phyloP scores from a whole-genome alignment of 139 green algal species.

The Closterium sp. region DNA sequence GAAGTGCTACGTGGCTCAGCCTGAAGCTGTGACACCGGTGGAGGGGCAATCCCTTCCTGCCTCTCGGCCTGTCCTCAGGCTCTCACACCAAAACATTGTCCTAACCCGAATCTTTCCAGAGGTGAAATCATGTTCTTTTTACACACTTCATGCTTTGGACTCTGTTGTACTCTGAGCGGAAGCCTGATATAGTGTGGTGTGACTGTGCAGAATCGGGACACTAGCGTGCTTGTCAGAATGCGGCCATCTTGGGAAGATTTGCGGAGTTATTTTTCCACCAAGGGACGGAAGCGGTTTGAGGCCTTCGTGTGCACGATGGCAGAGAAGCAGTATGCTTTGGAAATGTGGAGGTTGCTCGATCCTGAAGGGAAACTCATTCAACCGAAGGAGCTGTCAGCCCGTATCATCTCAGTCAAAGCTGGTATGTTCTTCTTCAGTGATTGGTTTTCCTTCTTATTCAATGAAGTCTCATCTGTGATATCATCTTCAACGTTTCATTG shows the following conservation, averaged over 20 bases:
- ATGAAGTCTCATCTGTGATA: not conserved
- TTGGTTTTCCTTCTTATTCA: not conserved
- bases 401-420: constrained; percentile 39
- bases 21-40: constrained; percentile 5
- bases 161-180: not conserved
- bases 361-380: constrained; percentile 35
- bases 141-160: not conserved
- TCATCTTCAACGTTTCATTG: not conserved
- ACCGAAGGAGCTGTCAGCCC: constrained; percentile 4
- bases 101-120: constrained; percentile 39
- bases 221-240: constrained; percentile 41
- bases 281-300: constrained; percentile 48
- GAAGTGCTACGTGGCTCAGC: constrained; percentile 8
- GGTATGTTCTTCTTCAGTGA: not conserved
- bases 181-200: not conserved
- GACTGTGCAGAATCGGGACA: constrained; percentile 37
- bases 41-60: not conserved
- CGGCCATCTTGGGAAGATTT: constrained; percentile 49
- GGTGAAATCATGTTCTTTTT: not conserved
- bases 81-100: constrained; percentile 27
- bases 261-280: constrained; percentile 23
- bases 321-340: constrained; percentile 52
- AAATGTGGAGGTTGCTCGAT: constrained; percentile 57
- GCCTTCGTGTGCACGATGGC: constrained; percentile 55
- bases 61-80: constrained; percentile 30